Evolutionary conservation across 2,329 filamentous ascomycete species (phyloP), one percentile per base, ranked within the genome.

Genomic region (Furcasterigmium furcatum): DNA sequence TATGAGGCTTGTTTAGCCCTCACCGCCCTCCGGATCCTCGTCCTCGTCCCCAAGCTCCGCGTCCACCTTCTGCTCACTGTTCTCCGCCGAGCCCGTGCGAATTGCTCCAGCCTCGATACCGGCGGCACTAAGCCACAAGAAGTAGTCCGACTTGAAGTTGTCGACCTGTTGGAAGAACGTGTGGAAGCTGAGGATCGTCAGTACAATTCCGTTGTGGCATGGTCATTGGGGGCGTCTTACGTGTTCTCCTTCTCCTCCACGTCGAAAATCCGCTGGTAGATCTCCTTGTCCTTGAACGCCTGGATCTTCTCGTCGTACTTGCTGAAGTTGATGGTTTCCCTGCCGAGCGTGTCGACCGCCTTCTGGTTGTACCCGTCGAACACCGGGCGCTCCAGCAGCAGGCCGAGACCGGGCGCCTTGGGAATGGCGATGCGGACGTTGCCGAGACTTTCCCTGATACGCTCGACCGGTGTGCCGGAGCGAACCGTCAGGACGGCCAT

Each of bases 351-450:
- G 29, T 76, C 73, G 8, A 76, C 76, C 1, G 87, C 84, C 53
- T 85, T 82, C 45, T 77, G 77, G 65, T 96, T 99, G 69, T 96
- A 97, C 41, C 74, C 84, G 50, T 92, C 85, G 61, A 99, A 99
- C 0, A 97, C 88, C 2, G 94, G 94, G 1, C 90, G 75, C 68
- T 99, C 94, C 4, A 99, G 79, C 45, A 97, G 72, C 36, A 99
- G 70, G 1, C 94, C 94, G 29, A 99, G 68, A 4, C 90, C 88
- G 1, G 94, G 94, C 0, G 91, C 94, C 68, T 97, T 97, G 45
- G 94, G 94, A 46, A 99, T 96, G 40, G 87, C 87, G 58, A 96
- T 87, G 47, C 85, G 83, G 18, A 82, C 77, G 6, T 75, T 63
- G 2, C 79, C 80, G 64, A 95, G 95, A 49, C 84, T 88, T 49